Evolutionary conservation across 1,284 basidiomycete genomes (phyloP).

Genomic region (Malassezia pachydermatis): DNA sequence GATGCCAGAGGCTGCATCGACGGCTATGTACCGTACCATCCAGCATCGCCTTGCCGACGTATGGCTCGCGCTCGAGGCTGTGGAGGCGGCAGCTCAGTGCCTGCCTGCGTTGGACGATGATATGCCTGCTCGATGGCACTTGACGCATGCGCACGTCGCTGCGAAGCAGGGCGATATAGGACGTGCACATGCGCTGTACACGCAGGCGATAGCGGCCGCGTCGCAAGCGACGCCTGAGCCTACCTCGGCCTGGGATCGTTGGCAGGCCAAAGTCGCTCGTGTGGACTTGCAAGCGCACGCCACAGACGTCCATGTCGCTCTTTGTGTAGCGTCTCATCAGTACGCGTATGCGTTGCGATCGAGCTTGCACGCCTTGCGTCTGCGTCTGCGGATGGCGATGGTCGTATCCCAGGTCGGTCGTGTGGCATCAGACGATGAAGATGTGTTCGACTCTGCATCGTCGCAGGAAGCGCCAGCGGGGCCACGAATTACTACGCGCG

Average conservation of each 20-base stretch:
- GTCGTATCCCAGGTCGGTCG: neutral
- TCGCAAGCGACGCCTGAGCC: neutral
- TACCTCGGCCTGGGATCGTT: neutral
- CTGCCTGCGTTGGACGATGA: neutral
- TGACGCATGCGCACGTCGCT: neutral
- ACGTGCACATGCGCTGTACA: neutral
- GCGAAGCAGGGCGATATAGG: neutral
- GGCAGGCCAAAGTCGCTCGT: neutral
- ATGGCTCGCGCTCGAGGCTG: neutral
- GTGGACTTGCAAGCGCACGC: slow-evolving; percentile 7
- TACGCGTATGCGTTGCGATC: neutral
- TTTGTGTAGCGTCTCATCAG: neutral
- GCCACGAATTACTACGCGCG: neutral
- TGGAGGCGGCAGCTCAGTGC: too few relatives aligned
- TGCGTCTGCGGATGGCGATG: slow-evolving; percentile 3
- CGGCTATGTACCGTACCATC: neutral
- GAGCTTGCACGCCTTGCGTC: slow-evolving; percentile 7
- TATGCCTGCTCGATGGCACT: too few relatives aligned
- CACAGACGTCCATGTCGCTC: neutral
- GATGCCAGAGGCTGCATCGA: neutral
- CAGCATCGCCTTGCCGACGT: neutral
- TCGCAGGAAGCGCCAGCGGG: neutral
- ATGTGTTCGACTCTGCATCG: neutral
- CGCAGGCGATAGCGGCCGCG: neutral
- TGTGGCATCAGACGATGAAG: neutral